Evolutionary conservation across 2,329 filamentous ascomycete genomes (phyloP), one percentile per base, ranked within the genome.

Genomic region (Colletotrichum godetiae): DNA sequence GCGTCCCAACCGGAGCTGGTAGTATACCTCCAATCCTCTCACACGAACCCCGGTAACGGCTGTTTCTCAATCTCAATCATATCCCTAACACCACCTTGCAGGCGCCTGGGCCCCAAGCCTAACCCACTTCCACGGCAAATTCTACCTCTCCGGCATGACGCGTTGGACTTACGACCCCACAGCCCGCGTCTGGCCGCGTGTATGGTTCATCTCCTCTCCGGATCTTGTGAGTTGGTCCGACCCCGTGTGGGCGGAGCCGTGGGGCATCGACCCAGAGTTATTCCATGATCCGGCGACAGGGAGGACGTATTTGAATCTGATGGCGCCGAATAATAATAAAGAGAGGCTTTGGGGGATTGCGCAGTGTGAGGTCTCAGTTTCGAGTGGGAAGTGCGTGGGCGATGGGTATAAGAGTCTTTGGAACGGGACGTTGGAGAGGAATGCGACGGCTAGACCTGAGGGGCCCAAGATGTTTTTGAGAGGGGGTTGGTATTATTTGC

Each of bases 151-250:
- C 10, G 68, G 78, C 22, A 83, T 84, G 55, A 75, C 74, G 52
- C 83, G 80, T 13, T 81, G 78, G 56, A 78, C 77, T 52, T 83
- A 80, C 64, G 81, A 80, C 24, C 82, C 83, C 10, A 78, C 78
- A 15, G 78, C 78, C 78, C 80, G 83, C 11, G 83, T 83, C 8
- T 85, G 74, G 31, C 84, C 84, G 42, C 73, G 76, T 2, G 72
- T 78, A 22, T 74, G 79, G 77, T 75, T 71, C 66, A 53, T 74
- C 65, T 73, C 77, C 2, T 77, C 77, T 1, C 49, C 69, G 24
- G 76, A 78, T 35, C 64, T 78, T 7, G 55, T 60, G 5, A 46
- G 12, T 3, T 73, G 71, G 71, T 56, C 59, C 3, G 59, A 68
- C 12, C 61, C 67, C 5, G 61, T 69, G 13, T 73, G 66, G 71